Evolutionary conservation across 441 rosid species (phyloP).

Genomic region (Omphalea diandra): DNA sequence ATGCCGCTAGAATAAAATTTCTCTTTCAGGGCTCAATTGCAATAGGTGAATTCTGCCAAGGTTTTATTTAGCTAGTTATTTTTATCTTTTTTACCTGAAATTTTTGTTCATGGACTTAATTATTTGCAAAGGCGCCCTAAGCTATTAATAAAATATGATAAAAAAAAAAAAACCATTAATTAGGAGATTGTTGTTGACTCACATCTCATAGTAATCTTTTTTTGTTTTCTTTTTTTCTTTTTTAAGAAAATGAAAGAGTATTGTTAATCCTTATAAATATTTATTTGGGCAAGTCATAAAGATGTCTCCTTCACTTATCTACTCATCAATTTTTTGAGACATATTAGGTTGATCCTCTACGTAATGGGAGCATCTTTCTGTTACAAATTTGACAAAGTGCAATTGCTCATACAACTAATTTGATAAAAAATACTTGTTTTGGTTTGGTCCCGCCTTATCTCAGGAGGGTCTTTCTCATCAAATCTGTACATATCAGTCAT

Average conservation of each 20-base stretch:
- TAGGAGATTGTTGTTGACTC: neutral
- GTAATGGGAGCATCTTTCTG: conserved; percentile 10
- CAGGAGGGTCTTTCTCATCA: neutral
- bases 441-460: neutral
- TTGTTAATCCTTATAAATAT: too few species aligned
- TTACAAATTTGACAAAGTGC: conserved; percentile 16
- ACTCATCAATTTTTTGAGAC: conserved; percentile 12
- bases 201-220: too few species aligned
- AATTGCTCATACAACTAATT: conserved; percentile 20
- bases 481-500: neutral
- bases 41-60: too few species aligned
- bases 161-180: neutral
- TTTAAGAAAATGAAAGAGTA: neutral
- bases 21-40: too few species aligned
- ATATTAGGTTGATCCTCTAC: conserved; percentile 23
- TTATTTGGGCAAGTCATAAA: conserved; percentile 6
- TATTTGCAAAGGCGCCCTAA: too few species aligned
- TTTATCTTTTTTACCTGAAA: too few species aligned
- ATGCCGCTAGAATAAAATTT: too few species aligned
- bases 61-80: too few species aligned
- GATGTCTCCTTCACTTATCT: conserved; percentile 18
- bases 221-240: too few species aligned
- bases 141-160: too few species aligned
- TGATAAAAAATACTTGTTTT: conserved; percentile 2
- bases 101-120: too few species aligned